Conservation (phyloP, 1,139 yeast species). For the Scheffersomyces illinoinensis region DNA sequence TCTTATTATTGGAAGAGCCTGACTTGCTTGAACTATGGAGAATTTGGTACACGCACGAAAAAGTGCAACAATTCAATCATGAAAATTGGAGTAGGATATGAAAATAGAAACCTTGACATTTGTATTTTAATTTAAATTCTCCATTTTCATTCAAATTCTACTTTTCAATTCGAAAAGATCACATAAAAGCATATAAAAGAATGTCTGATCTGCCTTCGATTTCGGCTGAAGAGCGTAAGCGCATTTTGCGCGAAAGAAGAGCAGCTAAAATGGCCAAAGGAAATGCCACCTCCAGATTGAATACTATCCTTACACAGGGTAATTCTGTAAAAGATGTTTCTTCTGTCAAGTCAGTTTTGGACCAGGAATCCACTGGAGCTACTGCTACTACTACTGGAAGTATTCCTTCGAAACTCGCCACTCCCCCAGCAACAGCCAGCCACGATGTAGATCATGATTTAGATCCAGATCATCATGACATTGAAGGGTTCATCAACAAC, state of each 20-base stretch:
- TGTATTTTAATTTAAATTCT: too few relatives aligned
- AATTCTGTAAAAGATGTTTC: slow-evolving; percentile 35
- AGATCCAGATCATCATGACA: not conserved
- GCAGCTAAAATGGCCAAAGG: slow-evolving; percentile 68
- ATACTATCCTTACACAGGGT: slow-evolving; percentile 45
- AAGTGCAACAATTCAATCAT: not conserved
- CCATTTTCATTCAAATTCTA: too few relatives aligned
- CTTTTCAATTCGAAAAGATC: not conserved
- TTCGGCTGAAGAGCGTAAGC: slow-evolving; percentile 64
- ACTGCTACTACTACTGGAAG: not conserved
- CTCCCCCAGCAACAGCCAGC: not conserved
- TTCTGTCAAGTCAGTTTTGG: slow-evolving; percentile 37
- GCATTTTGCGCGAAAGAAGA: slow-evolving; percentile 64
- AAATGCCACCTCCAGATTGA: slow-evolving; percentile 56
- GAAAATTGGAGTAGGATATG: not conserved
- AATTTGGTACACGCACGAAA: not conserved
- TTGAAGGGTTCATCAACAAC: slow-evolving; percentile 1
- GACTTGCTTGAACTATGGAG: not conserved
- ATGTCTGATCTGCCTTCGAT: slow-evolving; percentile 13
- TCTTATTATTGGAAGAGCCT: not conserved
- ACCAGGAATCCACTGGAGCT: slow-evolving; percentile 14
- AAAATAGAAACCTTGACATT: not conserved
- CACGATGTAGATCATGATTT: not conserved
- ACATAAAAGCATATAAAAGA: not conserved
- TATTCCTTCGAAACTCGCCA: not conserved